Base-by-base conservation (phyloP, 345 rosid genomes). In the Hirschfeldia incana region DNA sequence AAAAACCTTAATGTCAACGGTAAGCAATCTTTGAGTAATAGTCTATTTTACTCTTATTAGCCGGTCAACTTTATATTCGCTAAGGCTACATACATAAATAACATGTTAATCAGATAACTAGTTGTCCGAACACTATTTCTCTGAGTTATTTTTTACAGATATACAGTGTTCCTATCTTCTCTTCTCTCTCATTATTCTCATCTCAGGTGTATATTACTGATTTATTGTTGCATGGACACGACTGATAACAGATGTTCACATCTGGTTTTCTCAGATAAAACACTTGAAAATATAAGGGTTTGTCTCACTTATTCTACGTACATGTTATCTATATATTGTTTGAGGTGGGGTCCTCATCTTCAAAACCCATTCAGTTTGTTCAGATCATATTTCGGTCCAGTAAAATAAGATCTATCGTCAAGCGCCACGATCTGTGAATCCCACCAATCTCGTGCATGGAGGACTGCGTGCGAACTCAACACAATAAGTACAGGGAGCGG, bases 1-100 rank as follows among this genome's bases (percentile, higher is more conserved):
- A 49, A n/a, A n/a, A n/a, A 29, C 3, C 15, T 49, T n/a, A 60
- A 36, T 74, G 8, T 73, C 36, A 79, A 68, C 34, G 78, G 58
- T 65, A 78, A 78, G 30, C 37, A 57, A 29, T 55, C 8, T 15
- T 4, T 15, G 59, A 63, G 12, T 76, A 7, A 15, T 59, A 5
- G 1, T 60, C 63, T 68, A 10, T 34, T 39, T 4, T 28, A 33
- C 8, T 34, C 51, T 57, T 29, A 37, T 74, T 34, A 21, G 21
- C 36, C 34, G 8, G 39, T 12, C 53, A 39, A 66, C 32, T 5
- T 39, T 37, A 65, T 8, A 65, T 12, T 6, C 4, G 17, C 5
- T 37, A 49, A 17, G 5, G 17, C 57, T 49, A 49, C 57, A 49
- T 49, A 46, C 55, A 49, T 49, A 49, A 49, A 5, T 49, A 49